phyloP scores from a whole-genome alignment of 345 rosid species.

The Pseudoturritis turrita region DNA sequence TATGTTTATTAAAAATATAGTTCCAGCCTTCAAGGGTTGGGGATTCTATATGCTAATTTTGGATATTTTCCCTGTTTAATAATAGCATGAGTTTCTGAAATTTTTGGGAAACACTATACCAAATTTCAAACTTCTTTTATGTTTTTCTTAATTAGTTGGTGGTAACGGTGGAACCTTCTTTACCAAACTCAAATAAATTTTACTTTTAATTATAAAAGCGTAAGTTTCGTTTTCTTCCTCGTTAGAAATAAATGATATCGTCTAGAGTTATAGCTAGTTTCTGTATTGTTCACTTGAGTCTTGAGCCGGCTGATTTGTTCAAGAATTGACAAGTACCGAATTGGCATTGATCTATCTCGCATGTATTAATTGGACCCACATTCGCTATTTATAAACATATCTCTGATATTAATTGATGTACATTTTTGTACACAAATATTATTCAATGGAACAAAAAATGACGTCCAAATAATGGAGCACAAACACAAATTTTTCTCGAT shows the following conservation, averaged over 20 bases:
- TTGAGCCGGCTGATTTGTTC: background rate
- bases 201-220: background rate
- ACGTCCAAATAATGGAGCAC: background rate
- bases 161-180: constrained; percentile 16
- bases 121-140: background rate
- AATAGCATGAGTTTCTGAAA: background rate
- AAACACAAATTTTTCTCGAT: too few species aligned
- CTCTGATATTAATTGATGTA: background rate
- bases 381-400: background rate
- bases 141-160: background rate
- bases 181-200: constrained; percentile 2
- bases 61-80: background rate
- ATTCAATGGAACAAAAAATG: background rate
- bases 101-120: background rate
- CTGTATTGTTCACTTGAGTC: background rate
- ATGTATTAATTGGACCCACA: background rate
- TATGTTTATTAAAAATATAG: too few species aligned
- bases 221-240: background rate
- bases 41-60: background rate
- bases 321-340: background rate
- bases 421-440: background rate
- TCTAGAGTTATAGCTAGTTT: background rate
- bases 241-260: background rate
- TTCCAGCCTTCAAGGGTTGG: too few species aligned
- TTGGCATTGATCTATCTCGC: background rate